A percentile compares a stretch with the other conserved stretches of the same genome.
Evolutionary conservation across 768 basidiomycete genomes (phyloP).

Genomic region (Galerina sulciceps): DNA sequence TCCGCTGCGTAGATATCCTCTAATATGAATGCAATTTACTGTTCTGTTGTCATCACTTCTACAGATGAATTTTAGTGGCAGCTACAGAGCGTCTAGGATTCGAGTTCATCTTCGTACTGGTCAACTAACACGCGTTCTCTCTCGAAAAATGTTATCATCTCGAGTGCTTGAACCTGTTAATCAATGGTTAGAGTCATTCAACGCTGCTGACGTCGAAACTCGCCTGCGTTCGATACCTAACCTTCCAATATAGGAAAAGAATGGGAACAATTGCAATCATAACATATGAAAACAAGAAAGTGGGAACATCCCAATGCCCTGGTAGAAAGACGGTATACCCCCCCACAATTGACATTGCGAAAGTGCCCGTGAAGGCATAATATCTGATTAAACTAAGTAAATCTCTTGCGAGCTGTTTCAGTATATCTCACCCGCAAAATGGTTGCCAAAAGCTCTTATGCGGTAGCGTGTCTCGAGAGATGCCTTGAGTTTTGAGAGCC

Average conservation of each 20-base stretch:
- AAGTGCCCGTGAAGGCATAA: conserved; percentile 47
- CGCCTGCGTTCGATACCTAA: conserved; percentile 44
- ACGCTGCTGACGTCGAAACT: conserved; percentile 3
- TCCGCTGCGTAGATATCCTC: conserved; percentile 5
- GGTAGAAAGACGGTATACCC: conserved; percentile 58
- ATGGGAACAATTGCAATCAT: conserved; percentile 48
- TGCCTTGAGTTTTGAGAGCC: conserved; percentile 50
- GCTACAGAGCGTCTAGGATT: background rate
- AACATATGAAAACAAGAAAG: conserved; percentile 53
- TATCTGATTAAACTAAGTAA: conserved; percentile 33
- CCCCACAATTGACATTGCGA: conserved; percentile 50
- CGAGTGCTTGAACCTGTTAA: conserved; percentile 41
- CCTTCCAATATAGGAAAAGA: conserved; percentile 50
- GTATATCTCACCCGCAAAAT: conserved; percentile 44
- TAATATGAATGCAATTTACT: conserved; percentile 10
- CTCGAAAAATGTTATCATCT: conserved; percentile 48
- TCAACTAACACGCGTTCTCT: conserved; percentile 47
- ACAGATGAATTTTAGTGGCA: background rate
- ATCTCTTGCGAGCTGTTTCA: background rate
- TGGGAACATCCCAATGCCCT: conserved; percentile 49
- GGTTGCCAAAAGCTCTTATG: conserved; percentile 54
- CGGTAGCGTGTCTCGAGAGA: conserved; percentile 47
- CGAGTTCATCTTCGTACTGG: conserved; percentile 40
- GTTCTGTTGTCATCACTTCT: background rate
- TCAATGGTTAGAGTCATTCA: background rate